Conservation (phyloP, 2,329 filamentous ascomycete species). For the Elsinoe ampelina region DNA sequence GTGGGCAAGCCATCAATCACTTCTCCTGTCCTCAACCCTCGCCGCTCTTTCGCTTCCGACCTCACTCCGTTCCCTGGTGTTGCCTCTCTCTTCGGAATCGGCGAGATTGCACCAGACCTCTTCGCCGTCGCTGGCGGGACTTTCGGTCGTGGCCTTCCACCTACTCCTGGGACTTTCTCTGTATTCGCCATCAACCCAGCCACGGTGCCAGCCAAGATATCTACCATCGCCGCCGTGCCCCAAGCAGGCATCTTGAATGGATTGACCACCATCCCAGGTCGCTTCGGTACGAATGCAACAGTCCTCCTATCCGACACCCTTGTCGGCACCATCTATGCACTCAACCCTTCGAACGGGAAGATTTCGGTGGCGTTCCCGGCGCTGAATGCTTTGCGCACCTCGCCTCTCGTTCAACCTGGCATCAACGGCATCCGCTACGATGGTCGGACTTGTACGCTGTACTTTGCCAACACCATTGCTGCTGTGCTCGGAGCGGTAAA, state of each 20-base stretch:
- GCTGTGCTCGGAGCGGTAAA: neutral
- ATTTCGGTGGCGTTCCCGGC: neutral
- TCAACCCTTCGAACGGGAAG: neutral
- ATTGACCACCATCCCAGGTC: neutral
- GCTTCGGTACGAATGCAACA: neutral
- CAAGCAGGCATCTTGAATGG: neutral
- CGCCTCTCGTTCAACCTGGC: neutral
- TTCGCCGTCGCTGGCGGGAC: slow-evolving; percentile 2
- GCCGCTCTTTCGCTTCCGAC: neutral
- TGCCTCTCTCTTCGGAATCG: neutral
- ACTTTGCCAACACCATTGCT: neutral
- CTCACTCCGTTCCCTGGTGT: neutral
- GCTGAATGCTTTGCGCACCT: neutral
- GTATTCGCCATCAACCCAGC: slow-evolving; percentile 1
- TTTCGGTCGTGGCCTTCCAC: neutral
- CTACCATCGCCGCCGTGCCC: neutral
- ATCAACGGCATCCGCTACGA: neutral
- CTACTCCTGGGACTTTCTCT: neutral
- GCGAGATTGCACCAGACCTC: slow-evolving; percentile 3
- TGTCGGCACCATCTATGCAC: neutral
- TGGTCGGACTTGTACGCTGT: neutral
- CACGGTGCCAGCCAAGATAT: neutral
- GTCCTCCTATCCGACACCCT: neutral
- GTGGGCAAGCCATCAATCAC: neutral
- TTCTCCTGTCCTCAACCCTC: neutral